Conservation (phyloP, 768 basidiomycete genomes). For the Auricularia auricula-judae region DNA sequence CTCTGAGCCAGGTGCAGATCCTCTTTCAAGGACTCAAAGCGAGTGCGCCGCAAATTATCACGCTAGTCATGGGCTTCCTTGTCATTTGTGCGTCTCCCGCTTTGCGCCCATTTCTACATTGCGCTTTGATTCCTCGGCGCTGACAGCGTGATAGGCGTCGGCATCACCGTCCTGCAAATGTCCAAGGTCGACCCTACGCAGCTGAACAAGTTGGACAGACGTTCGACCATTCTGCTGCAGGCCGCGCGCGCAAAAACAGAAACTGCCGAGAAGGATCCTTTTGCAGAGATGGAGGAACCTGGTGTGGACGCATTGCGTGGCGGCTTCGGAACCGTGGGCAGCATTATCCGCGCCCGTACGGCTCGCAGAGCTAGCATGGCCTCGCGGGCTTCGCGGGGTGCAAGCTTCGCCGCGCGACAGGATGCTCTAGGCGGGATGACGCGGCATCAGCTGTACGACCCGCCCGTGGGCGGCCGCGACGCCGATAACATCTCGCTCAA, state of each 20-base stretch:
- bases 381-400: conserved; percentile 1
- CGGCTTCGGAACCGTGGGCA: conserved; percentile 83
- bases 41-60: conserved; percentile 67
- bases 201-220: conserved; percentile 71
- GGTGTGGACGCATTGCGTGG: conserved; percentile 89
- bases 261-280: conserved; percentile 54
- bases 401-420: conserved; percentile 11
- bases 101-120: neutral
- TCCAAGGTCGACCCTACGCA: conserved; percentile 83
- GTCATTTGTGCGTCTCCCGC: conserved; percentile 47
- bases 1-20: conserved; percentile 32
- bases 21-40: conserved; percentile 86
- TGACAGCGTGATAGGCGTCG: conserved; percentile 32
- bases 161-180: conserved; percentile 93
- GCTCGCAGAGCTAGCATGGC: conserved; percentile 14
- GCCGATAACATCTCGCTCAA: conserved; percentile 28
- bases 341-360: conserved; percentile 50
- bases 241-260: conserved; percentile 70
- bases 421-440: conserved; percentile 38
- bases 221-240: conserved; percentile 81
- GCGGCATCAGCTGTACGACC: conserved; percentile 82
- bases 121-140: neutral
- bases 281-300: conserved; percentile 67
- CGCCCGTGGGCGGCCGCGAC: conserved; percentile 54
- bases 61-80: conserved; percentile 85